These are phyloP conservation scores for Ochromonas danica DNA, from an alignment of 108 stramenopile species.

Conservation along the genomic window DNA sequence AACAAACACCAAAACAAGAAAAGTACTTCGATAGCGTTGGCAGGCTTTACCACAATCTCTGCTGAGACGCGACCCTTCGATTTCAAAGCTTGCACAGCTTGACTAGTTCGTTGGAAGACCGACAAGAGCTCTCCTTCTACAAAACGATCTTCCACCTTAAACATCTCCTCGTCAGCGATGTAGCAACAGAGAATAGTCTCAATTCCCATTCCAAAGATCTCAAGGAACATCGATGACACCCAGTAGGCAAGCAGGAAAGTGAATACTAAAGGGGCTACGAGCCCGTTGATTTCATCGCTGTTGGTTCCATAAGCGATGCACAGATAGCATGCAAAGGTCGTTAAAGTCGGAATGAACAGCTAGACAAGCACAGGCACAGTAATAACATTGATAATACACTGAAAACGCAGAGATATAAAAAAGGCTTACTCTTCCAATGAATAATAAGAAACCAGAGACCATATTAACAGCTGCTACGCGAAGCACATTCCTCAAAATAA, in stretches of 20 bases:
- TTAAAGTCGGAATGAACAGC: conserved; percentile 65
- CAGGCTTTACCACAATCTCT: too few species aligned
- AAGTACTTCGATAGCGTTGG: too few species aligned
- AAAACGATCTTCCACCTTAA: conserved; percentile 61
- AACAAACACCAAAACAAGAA: too few species aligned
- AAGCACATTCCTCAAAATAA: conserved; percentile 55
- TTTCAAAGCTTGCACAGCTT: not conserved
- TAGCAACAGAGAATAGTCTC: conserved; percentile 78
- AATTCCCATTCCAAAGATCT: conserved; percentile 75
- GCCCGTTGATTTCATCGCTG: conserved; percentile 38
- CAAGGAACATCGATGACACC: conserved; percentile 64
- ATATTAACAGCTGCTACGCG: conserved; percentile 51
- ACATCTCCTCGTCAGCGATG: conserved; percentile 85
- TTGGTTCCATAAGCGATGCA: not conserved
- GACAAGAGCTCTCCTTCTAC: conserved; percentile 46
- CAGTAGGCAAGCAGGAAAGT: conserved; percentile 55
- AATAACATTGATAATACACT: not conserved
- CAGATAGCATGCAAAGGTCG: conserved; percentile 49
- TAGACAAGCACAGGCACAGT: not conserved
- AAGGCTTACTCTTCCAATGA: conserved; percentile 67
- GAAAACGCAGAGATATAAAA: not conserved
- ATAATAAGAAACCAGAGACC: conserved; percentile 63
- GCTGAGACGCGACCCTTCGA: too few species aligned
- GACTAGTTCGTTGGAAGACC: not conserved
- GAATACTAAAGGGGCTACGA: conserved; percentile 66